Conservation (phyloP, 768 basidiomycete genomes). For the Steccherinum ochraceum region DNA sequence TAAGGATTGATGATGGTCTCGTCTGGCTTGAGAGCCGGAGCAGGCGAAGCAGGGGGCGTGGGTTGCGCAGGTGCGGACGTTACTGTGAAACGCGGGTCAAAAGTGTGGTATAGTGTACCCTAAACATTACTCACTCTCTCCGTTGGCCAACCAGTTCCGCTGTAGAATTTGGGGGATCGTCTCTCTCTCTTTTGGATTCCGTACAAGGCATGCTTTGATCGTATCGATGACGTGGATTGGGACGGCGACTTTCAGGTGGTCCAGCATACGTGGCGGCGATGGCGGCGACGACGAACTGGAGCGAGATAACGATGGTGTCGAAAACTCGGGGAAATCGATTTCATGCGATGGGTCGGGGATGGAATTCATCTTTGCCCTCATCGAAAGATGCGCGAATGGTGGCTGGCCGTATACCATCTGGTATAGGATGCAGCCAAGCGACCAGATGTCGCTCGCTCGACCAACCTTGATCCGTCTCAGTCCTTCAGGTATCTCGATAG, state of each 20-base stretch:
- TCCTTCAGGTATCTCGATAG: slow-evolving; percentile 83
- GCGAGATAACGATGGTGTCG: slow-evolving; percentile 45
- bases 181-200: slow-evolving; percentile 76
- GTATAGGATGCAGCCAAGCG: slow-evolving; percentile 94
- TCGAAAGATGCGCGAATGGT: slow-evolving; percentile 81
- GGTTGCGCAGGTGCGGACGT: slow-evolving; percentile 26
- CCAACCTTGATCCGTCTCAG: slow-evolving; percentile 92
- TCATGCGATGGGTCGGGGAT: slow-evolving; percentile 74
- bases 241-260: slow-evolving; percentile 68
- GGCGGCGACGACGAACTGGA: slow-evolving; percentile 7
- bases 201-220: slow-evolving; percentile 76
- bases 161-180: slow-evolving; percentile 84
- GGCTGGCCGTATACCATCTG: slow-evolving; percentile 97
- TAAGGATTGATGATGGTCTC: slow-evolving; percentile 74
- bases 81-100: too few relatives aligned
- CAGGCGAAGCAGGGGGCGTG: slow-evolving; percentile 16
- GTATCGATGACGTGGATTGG: slow-evolving; percentile 68
- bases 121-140: slow-evolving; percentile 15
- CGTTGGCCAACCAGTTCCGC: slow-evolving; percentile 52
- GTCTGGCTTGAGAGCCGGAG: slow-evolving; percentile 33
- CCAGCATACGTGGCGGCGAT: slow-evolving; percentile 43
- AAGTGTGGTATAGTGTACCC: slow-evolving; percentile 21
- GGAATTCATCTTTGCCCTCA: slow-evolving; percentile 88
- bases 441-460: slow-evolving; percentile 96
- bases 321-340: slow-evolving; percentile 78